Conservation (phyloP, 441 rosid genomes). For the Erodium texanum region DNA sequence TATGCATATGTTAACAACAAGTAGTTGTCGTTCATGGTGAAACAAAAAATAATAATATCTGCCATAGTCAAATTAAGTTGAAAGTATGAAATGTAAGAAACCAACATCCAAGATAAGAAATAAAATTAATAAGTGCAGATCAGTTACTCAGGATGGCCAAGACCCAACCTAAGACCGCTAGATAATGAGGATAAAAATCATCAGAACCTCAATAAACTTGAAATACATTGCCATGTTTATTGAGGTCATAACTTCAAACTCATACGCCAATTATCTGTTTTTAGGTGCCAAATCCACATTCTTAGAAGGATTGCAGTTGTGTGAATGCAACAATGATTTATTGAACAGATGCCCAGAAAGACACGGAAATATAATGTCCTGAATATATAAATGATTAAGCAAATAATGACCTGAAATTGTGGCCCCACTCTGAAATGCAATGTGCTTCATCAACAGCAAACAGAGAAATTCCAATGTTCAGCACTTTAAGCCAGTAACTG, state of each 20-base stretch:
- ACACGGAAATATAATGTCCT: neutral
- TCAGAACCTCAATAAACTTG: neutral
- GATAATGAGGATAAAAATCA: neutral
- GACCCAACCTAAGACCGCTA: neutral
- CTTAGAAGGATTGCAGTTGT: neutral
- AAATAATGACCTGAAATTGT: conserved; percentile 36
- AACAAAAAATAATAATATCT: neutral
- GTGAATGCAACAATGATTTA: neutral
- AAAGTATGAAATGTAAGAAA: neutral
- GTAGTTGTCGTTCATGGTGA: neutral
- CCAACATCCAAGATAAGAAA: neutral
- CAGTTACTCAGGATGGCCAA: neutral
- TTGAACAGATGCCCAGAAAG: neutral
- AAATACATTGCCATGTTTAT: neutral
- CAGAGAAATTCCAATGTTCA: conserved; percentile 32
- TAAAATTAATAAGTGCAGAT: neutral
- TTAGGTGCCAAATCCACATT: neutral
- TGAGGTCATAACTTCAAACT: neutral
- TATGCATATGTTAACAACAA: neutral
- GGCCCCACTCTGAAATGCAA: conserved; percentile 56
- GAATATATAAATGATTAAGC: neutral
- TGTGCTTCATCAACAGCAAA: conserved; percentile 52
- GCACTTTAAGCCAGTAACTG: conserved; percentile 41
- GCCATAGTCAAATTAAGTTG: neutral
- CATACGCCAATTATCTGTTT: neutral